Evolutionary conservation across 208 protist species (phyloP), one percentile per base, ranked within the genome.

Genomic region (Acanthamoeba pearcei): DNA sequence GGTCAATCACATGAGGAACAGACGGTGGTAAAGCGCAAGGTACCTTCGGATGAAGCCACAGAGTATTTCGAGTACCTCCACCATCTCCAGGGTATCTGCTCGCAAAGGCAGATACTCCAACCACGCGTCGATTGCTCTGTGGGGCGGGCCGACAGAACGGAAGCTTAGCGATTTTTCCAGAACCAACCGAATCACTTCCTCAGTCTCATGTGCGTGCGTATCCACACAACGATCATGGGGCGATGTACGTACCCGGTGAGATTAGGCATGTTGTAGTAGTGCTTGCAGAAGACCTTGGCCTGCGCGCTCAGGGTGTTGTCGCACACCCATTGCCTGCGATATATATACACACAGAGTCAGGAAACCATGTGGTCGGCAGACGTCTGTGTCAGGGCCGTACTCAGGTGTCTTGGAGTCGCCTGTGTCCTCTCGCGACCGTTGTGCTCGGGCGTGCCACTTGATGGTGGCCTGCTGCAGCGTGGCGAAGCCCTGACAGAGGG

Each of bases 261-360:
- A n/a, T 83, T 83, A 19, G 74, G 74, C 74, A 83, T 46, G 74
- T 83, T 83, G 74, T 83, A 83, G 74, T 57, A 83, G 74, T 83
- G 74, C 19, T 83, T 83, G 35, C 74, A 17, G 42, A 83, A 83
- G 35, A 83, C 32, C 74, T 83, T 83, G 74, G 74, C 74, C 74
- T 83, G 74, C 74, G 74, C 42, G 46, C 74, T 83, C 74, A 83
- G 6, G 38, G 46, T 83, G 27, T 83, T 83, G 42, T 83, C 74
- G 46, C 74, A 83, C 74, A 55, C 74, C 74, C 74, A 83, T 55
- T 83, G 74, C 35, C 74, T 83, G 24, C 17, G 3, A 66, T 19
- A 66, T 3, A 74, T 27, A 42, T 1, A 53, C n/a, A 38, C 9
- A 13, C 12, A 51, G 46, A 10, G 42, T 46, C 42, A 9, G 42